Evolutionary conservation across 345 rosid species (phyloP), one percentile per base, ranked within the genome.

Genomic region (Corchorus olitorius): DNA sequence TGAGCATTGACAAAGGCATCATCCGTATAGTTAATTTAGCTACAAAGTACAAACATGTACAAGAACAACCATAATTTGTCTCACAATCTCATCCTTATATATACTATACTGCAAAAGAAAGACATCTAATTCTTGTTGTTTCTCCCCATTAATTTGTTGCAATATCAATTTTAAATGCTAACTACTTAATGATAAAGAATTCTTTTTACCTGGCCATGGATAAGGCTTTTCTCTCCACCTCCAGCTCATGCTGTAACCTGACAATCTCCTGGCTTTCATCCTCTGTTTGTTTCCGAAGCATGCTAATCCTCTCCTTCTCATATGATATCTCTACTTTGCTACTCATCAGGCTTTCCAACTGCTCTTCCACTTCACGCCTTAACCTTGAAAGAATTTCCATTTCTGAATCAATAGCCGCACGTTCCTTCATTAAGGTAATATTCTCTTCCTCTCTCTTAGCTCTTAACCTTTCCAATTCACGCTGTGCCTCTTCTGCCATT

Each of bases 191-290:
- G 49, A 53, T 7, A 3, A 65, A 62, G 76, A 53, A 39, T 39
- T 41, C 67, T 58, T 67, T 65, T 77, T 84, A 92, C 99, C 98
- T 92, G 84, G 98, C 99, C 88, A 89, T 85, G 37, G 94, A 85
- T 83, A 93, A 82, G 80, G 98, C 93, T 81, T 89, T 93, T 65
- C 91, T 85, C 83, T 93, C 98, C 62, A 91, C 92, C 77, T 92
- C 89, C 70, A 96, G 87, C 72, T 96, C 98, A 59, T 89, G 81
- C 65, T 92, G 97, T 75, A 93, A 83, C 70, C 88, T 84, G 55
- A 87, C 63, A 46, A 92, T 89, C 85, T 89, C 92, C 78, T 88
- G 89, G 83, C 81, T 96, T 80, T 93, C 97, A 56, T 73, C 83
- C 80, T 92, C 98, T 20, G 91, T 85, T 78, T 89, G 92, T 78